These are phyloP conservation scores for Trichosporon sp. DNA, from an alignment of 1,284 basidiomycete species.

Conservation along the genomic window DNA sequence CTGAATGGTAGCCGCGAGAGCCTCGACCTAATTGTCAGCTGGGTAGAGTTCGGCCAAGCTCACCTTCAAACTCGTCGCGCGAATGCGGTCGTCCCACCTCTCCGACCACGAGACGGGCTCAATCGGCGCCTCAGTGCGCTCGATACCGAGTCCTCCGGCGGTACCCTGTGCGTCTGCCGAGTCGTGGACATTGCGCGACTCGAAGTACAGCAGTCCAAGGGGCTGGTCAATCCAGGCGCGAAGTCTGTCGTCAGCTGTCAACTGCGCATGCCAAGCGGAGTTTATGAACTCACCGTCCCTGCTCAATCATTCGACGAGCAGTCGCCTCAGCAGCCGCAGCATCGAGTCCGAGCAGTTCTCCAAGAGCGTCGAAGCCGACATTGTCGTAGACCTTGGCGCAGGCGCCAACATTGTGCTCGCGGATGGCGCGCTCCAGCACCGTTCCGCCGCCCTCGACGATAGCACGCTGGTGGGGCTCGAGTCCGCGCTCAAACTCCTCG, in stretches of 20 bases:
- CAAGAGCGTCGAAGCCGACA: conserved; percentile 85
- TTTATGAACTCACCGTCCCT: conserved; percentile 65
- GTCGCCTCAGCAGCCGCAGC: conserved; percentile 88
- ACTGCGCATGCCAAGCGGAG: too few relatives aligned
- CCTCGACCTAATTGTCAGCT: conserved; percentile 24
- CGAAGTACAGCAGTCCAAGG: conserved; percentile 87
- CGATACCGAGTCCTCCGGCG: conserved; percentile 79
- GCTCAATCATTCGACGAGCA: conserved; percentile 91
- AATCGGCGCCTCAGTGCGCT: conserved; percentile 70
- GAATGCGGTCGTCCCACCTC: conserved; percentile 87
- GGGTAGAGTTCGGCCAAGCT: conserved; percentile 3
- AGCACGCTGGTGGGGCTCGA: conserved; percentile 91
- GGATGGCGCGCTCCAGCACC: conserved; percentile 94
- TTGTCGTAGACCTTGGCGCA: conserved; percentile 93
- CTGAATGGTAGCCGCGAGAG: conserved; percentile 22
- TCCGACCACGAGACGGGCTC: conserved; percentile 85
- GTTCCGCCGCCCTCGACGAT: conserved; percentile 77
- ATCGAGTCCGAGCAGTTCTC: conserved; percentile 78
- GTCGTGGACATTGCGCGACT: conserved; percentile 62
- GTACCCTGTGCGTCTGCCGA: conserved; percentile 82
- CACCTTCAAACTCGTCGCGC: conserved; percentile 79
- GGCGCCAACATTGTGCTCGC: conserved; percentile 96
- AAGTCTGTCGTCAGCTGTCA: conserved; percentile 55
- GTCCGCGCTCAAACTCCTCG: conserved; percentile 80
- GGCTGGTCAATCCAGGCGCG: conserved; percentile 93